Evolutionary conservation across 495 filamentous ascomycete genomes (phyloP), one percentile per base, ranked within the genome.

Genomic region (Pseudomonodictys pantanalensis): DNA sequence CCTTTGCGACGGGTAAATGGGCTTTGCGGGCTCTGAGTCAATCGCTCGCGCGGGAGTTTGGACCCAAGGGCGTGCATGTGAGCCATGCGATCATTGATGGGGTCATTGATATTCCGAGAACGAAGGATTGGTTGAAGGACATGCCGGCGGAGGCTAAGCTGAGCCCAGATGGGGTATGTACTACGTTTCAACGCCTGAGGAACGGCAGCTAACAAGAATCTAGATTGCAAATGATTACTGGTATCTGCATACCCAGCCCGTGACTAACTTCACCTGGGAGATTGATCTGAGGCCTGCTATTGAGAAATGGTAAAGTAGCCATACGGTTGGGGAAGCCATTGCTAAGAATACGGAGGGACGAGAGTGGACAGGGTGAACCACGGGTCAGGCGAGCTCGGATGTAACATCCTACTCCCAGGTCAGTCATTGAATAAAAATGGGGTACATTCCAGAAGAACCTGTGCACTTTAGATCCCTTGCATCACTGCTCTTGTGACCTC

Each of bases 191-290:
- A 15, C 20, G 32, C 15, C 15, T 35, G 32, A 35, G 3, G 15
- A 41, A 41, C 12, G 4, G 4, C 12, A 41, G 4, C 18, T 45
- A 35, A 55, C 53, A 24, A 56, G 11, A 23, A 9, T 17, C 11
- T 69, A 93, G 88, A 96, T 96, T 78, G 91, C 92, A 54, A 90
- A 95, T 52, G 75, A 81, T 44, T 96, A 97, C 68, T 96, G 90
- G 91, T 75, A 88, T 73, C 68, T 96, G 58, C 92, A 96, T 72
- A 88, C 86, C 2, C 92, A 97, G 75, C 89, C 87, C 18, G 78
- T 83, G 54, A 87, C 86, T 12, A 81, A 81, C 4, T 95, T 91
- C 67, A 92, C 90, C 1, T 88, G 87, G 67, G 90, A 96, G 77
- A 67, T 96, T 60, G 92, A 96, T 76, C 71, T 95, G 51, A 76